A percentile compares a stretch with the other conserved stretches of the same genome.
phyloP scores from a whole-genome alignment of 176 grass and related monocot species.

The Musa beccarii region DNA sequence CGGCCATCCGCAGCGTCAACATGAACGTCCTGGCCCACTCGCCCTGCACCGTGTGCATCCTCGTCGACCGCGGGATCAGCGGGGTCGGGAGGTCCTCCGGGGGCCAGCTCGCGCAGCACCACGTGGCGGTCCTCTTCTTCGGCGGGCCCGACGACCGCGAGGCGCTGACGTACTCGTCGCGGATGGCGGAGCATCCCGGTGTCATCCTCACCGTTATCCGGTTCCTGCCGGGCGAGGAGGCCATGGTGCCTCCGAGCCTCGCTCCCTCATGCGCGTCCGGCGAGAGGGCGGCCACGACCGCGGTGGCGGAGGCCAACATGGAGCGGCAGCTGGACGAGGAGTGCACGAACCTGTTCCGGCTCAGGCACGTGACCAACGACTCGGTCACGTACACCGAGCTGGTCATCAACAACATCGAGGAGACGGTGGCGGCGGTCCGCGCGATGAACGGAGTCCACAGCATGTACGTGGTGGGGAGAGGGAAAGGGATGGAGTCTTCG shows the following conservation, averaged over 20 bases:
- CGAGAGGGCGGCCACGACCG: background rate
- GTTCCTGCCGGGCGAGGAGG: background rate
- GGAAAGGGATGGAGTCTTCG: constrained; percentile 3
- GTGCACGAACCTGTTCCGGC: background rate
- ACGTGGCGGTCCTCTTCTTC: constrained; percentile 26
- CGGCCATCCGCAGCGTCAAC: constrained; percentile 33
- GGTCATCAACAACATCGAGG: constrained; percentile 13
- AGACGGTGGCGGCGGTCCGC: constrained; percentile 5
- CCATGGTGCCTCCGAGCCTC: background rate
- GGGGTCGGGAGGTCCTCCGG: constrained; percentile 11
- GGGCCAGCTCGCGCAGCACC: constrained; percentile 25
- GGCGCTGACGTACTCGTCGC: constrained; percentile 10
- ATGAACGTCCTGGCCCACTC: constrained; percentile 40
- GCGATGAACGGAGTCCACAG: background rate
- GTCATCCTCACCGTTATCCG: constrained; percentile 9
- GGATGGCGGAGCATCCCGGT: constrained; percentile 1
- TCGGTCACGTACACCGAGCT: constrained; percentile 8
- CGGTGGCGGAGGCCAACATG: background rate
- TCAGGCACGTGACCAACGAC: background rate
- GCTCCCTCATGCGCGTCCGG: background rate
- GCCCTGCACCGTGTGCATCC: constrained; percentile 65
- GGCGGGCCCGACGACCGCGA: constrained; percentile 23
- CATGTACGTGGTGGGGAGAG: constrained; percentile 17
- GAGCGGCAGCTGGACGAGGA: constrained; percentile 14
- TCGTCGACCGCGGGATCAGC: constrained; percentile 67